Evolutionary conservation across 805 yeast species (phyloP), one percentile per base, ranked within the genome.

Genomic region (Monosporozyma solicola): DNA sequence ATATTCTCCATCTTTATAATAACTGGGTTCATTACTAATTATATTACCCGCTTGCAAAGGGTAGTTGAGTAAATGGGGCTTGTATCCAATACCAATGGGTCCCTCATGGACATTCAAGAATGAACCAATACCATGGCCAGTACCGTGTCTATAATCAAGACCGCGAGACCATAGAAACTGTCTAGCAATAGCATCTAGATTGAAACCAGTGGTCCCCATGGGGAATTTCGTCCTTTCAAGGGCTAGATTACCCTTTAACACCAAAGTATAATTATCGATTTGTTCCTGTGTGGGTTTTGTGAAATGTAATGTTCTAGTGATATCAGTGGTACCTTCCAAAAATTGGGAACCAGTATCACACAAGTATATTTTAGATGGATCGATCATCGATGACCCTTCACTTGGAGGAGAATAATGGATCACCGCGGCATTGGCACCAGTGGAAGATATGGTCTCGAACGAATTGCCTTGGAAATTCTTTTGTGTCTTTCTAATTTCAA

Each of bases 111-210:
- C 98, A 66, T 85, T 85, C 47, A 95, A 80, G 65, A 78, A 92
- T 22, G 91, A 78, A 2, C 97, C 98, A n/a, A 94, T 86, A 4
- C 99, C 99, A 69, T 94, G 99, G 1, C 98, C 97, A 0, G 98
- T 89, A 9, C 99, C 98, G 69, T 94, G 99, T 57, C 84, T 80
- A 66, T 87, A 94, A 66, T 87, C 94, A 49, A 88, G 73, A 0
- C 98, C 98, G 51, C 81, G 75, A 41, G 80, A 74, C 90, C 95
- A 87, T 55, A 94, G 72, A 51, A 80, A 84, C 67, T 85, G 90
- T 57, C 99, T 77, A 0, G 97, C 96, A 51, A 90, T 74, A 0
- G 82, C 73, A 64, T 94, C 99, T 35, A 94, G 79, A 62, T 80
- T 78, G 52, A 79, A 77, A 0, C 97, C 96, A 9, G 85, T 79